phyloP scores from a whole-genome alignment of 306 rosid species.

The Acacia acuminata region DNA sequence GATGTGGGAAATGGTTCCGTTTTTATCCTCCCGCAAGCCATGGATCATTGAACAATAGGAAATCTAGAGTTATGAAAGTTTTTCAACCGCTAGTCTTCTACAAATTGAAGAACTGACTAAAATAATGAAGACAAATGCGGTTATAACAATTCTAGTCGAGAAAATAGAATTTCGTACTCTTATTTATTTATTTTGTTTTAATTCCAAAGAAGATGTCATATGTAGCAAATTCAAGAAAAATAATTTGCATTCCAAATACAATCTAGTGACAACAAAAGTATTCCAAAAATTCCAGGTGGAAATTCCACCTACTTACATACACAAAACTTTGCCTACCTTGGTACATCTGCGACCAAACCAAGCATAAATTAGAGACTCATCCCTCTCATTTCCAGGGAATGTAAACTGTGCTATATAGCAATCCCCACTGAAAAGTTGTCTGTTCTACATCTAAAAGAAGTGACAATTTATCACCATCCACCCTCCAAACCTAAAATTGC shows the following conservation, averaged over 20 bases:
- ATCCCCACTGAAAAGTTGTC: conserved; percentile 74
- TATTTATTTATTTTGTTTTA: conserved; percentile 1
- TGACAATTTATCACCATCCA: conserved; percentile 67
- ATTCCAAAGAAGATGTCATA: conserved; percentile 2
- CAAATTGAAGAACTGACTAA: conserved; percentile 8
- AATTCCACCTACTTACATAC: background rate
- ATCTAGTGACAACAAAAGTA: background rate
- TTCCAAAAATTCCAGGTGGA: conserved; percentile 17
- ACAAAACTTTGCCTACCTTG: conserved; percentile 49
- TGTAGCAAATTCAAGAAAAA: conserved; percentile 11
- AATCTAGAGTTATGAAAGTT: conserved; percentile 5
- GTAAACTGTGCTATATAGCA: conserved; percentile 80
- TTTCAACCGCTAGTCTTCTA: conserved; percentile 19
- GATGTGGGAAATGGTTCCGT: conserved; percentile 57
- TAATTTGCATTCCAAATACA: background rate
- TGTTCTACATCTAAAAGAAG: conserved; percentile 61
- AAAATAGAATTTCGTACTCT: conserved; percentile 11
- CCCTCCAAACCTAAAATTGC: conserved; percentile 78
- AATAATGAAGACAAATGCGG: background rate
- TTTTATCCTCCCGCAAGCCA: conserved; percentile 70
- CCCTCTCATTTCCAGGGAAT: conserved; percentile 71
- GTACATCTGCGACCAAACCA: conserved; percentile 76
- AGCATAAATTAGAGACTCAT: conserved; percentile 71
- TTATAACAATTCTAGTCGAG: conserved; percentile 7
- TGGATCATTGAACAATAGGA: conserved; percentile 24